Base-by-base conservation (phyloP, 495 filamentous ascomycete genomes). In the Talaromyces proteolyticus region DNA sequence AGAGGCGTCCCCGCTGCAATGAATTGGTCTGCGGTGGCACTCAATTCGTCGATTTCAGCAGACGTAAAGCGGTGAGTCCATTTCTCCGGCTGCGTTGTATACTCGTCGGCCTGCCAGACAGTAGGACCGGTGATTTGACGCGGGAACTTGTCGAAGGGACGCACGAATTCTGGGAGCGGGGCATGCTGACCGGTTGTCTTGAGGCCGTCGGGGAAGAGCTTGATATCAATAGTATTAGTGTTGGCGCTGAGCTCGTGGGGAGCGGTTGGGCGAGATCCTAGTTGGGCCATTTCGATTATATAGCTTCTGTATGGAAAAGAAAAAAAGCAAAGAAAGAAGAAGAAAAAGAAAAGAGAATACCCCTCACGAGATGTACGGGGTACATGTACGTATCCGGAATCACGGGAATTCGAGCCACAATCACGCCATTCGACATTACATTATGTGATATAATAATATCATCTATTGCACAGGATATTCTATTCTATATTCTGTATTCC, bases 121-220 rank as follows among this genome's bases (percentile, higher is more conserved):
- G 88, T 92, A 6, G 80, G 79, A 5, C 88, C 88, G 6, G 76
- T 69, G 53, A 92, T 90, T 21, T 79, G 64, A 44, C 82, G 80
- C n/a, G 90, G 88, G 59, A 93, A 94, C 20, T 74, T 73, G 1
- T 74, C 69, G 61, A 91, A 95, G 0, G 86, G 80, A 26, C 68
- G 70, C 10, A 95, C 65, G 36, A 73, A 60, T 18, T 82, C 73
- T 63, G 83, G 86, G 7, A 88, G 61, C 2, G 90, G 89, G 3
- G 82, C 74, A 52, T 91, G 86, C 64, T 95, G 89, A 41, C 90
- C 89, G 5, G 85, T 87, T 18, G 87, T 91, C 59, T 82, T 79
- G 44, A 79, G 63, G 5, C 77, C 75, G 52, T 79, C 76, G 8
- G 78, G 78, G 46, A 81, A 81, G 54, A 73, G 63, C 25, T 53